Evolutionary conservation across 768 basidiomycete genomes (phyloP), one percentile per base, ranked within the genome.

Genomic region (Dioszegia aurantiaca): DNA sequence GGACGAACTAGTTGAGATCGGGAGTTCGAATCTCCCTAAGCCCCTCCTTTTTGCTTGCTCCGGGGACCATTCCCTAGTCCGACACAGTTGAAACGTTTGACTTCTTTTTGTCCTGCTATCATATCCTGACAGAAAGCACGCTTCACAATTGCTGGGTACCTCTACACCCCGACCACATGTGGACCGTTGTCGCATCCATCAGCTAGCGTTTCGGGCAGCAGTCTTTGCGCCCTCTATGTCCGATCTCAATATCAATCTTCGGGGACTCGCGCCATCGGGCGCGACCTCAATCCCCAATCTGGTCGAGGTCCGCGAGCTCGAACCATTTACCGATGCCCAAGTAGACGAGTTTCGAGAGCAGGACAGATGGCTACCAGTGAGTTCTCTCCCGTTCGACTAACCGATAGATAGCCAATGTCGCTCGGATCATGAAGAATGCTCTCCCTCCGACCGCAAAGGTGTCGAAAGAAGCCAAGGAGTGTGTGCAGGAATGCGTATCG

Each of bases 381-480:
- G 78, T 51, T 27, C 16, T 27, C 16, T 42, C 9, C 16, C 14
- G 21, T 41, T 45, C 42, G 23, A 26, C 47, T 40, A 36, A 43
- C 42, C 23, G 21, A 26, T 12, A 93, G 92, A 98, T 98, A 67
- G 93, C 93, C 51, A 98, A 98, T 74, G 92, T 97, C n/a, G 86
- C 91, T 16, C 84, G 94, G 21, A 93, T 98, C 72, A 98, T 97
- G 93, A 97, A 97, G 78, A 81, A 85, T 41, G 83, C 90, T 11
- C 86, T 97, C 2, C 93, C 94, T 0, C 79, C 85, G 0, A 87
- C 87, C 19, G 90, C 94, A 41, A 98, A 98, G 79, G 94, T 97
- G 69, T 89, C 90, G 8, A 97, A 97, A 77, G 94, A 98, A 77
- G 92, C 92, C 43, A 98, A 98, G 75, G 94, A 98, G 79, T 92